Evolutionary conservation across 306 rosid genomes (phyloP).

Genomic region (Cucurbita pepo): DNA sequence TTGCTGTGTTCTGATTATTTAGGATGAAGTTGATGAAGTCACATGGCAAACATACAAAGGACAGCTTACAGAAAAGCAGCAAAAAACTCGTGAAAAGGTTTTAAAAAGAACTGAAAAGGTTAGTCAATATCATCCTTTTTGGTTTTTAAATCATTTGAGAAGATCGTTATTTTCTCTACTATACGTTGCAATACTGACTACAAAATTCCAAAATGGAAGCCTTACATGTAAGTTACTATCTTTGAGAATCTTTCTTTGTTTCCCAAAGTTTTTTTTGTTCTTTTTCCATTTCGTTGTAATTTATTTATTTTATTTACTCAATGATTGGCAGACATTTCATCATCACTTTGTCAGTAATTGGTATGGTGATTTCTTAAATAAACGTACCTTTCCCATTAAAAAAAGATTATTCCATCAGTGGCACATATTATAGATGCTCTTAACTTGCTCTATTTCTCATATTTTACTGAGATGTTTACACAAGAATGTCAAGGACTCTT

Average conservation of each 20-base stretch:
- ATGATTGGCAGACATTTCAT: neutral
- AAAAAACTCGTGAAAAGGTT: conserved; percentile 75
- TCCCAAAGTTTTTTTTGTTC: neutral
- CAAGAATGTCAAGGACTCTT: neutral
- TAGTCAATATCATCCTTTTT: conserved; percentile 14
- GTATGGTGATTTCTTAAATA: neutral
- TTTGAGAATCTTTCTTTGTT: neutral
- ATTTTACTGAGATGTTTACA: neutral
- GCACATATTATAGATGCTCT: neutral
- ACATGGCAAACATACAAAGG: conserved; percentile 97
- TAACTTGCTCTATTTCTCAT: neutral
- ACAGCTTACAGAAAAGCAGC: conserved; percentile 82
- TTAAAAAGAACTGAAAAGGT: conserved; percentile 83
- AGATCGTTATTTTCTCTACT: neutral
- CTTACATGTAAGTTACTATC: neutral
- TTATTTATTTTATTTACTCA: neutral
- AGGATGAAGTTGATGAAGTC: conserved; percentile 81
- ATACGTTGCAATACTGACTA: neutral
- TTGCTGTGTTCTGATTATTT: conserved; percentile 13
- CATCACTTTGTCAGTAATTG: no score
- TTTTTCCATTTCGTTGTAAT: neutral
- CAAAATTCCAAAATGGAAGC: neutral
- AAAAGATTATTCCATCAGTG: neutral
- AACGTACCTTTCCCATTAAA: neutral
- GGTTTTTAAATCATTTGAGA: neutral